Percentiles rank a stretch among this genome's conserved stretches.
These are phyloP conservation scores for Suhomyces kilbournensis DNA, from an alignment of 805 yeast species.

Conservation along the genomic window DNA sequence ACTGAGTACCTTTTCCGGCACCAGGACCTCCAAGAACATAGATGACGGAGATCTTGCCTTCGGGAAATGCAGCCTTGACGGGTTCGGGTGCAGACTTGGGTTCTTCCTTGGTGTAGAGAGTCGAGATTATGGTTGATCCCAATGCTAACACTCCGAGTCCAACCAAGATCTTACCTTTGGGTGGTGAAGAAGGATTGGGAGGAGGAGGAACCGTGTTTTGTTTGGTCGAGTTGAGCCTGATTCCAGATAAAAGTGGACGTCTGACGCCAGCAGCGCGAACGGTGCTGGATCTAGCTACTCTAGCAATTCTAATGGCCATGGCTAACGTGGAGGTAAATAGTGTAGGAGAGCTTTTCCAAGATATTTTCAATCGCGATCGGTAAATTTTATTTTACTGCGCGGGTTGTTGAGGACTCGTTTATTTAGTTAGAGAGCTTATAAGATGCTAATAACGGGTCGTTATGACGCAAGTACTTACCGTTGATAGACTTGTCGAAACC, in stretches of 20 bases:
- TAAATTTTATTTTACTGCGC: background rate
- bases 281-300: background rate
- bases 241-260: background rate
- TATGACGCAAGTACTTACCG: conserved; percentile 68
- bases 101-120: conserved; percentile 38
- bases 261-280: background rate
- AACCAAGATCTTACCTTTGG: conserved; percentile 24
- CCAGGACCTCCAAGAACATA: conserved; percentile 98
- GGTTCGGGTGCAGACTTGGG: conserved; percentile 49
- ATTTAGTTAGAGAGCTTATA: background rate
- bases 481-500: conserved; percentile 58
- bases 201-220: conserved; percentile 9
- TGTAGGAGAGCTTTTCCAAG: background rate
- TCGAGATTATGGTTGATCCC: conserved; percentile 46
- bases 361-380: background rate
- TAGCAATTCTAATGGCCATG: background rate
- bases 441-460: conserved; percentile 34
- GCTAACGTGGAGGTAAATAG: background rate
- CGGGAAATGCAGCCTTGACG: conserved; percentile 46
- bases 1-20: conserved; percentile 96
- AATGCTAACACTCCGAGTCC: conserved; percentile 47
- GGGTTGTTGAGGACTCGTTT: background rate
- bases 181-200: conserved; percentile 11
- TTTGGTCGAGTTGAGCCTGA: conserved; percentile 14
- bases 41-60: conserved; percentile 70